Evolutionary conservation across 768 basidiomycete genomes (phyloP).

Genomic region (Macrolepiota albuminosa): DNA sequence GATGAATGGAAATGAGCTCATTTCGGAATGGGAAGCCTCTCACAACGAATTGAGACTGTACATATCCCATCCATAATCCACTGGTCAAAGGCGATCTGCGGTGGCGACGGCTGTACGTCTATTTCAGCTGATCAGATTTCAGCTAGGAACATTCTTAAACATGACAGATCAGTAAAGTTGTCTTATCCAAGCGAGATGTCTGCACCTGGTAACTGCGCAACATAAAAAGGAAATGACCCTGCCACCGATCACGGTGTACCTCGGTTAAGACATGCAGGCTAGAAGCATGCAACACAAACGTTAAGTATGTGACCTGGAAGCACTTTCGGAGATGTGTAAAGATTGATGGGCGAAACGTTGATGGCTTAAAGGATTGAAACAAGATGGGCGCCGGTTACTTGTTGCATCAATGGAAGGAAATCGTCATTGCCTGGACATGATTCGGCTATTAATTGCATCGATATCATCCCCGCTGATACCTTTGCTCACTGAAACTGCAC

Average conservation of each 20-base stretch:
- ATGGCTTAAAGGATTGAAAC: background rate
- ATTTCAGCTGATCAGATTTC: background rate
- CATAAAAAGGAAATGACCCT: background rate
- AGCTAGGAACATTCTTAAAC: background rate
- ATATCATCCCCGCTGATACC: background rate
- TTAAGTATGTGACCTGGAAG: background rate
- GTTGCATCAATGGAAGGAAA: background rate
- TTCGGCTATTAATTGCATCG: background rate
- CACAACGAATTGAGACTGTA: background rate
- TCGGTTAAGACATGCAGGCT: background rate
- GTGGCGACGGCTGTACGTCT: background rate
- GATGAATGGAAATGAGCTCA: constrained; percentile 1
- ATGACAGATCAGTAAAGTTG: background rate
- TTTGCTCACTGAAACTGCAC: background rate
- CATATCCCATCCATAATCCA: background rate
- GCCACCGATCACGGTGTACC: background rate
- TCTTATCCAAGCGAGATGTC: background rate
- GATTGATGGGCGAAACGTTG: background rate
- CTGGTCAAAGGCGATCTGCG: background rate
- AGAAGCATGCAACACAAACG: constrained; percentile 1
- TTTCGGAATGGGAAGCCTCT: background rate
- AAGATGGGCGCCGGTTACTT: background rate
- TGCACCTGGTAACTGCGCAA: background rate
- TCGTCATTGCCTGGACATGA: background rate
- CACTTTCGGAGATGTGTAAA: background rate